These are phyloP conservation scores for Xylaria hypoxylon DNA, from an alignment of 2,329 filamentous ascomycete species.

Conservation along the genomic window DNA sequence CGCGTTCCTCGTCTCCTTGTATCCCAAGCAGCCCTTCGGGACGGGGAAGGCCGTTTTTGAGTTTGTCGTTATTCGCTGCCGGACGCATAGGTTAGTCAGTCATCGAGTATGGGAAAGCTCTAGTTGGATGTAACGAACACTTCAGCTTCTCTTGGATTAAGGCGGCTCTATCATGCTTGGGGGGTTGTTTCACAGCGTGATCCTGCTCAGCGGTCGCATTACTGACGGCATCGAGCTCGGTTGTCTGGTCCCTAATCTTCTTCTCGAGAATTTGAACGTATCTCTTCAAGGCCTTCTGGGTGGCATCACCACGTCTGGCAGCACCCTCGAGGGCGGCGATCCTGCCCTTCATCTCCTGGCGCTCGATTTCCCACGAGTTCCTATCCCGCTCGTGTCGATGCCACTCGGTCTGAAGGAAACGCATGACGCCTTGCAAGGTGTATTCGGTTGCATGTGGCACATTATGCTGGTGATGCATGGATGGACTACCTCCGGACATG, in stretches of 20 bases:
- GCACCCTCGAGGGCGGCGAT: conserved; percentile 96
- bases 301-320: conserved; percentile 83
- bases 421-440: conserved; percentile 86
- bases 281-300: conserved; percentile 89
- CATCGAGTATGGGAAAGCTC: background rate
- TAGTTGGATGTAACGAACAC: conserved; percentile 55
- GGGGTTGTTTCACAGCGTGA: conserved; percentile 59
- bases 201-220: conserved; percentile 56
- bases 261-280: conserved; percentile 91
- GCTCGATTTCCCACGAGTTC: conserved; percentile 99
- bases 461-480: conserved; percentile 56
- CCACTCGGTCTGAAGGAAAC: conserved; percentile 99
- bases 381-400: conserved; percentile 97
- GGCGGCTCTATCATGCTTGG: conserved; percentile 59
- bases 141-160: conserved; percentile 68
- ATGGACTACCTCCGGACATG: conserved; percentile 48
- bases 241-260: conserved; percentile 85
- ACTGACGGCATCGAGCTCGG: conserved; percentile 71
- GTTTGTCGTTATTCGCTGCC: conserved; percentile 58
- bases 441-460: conserved; percentile 71
- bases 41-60: conserved; percentile 54
- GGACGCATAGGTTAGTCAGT: conserved; percentile 35
- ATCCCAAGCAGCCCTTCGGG: conserved; percentile 54
- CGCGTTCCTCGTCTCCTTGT: conserved; percentile 56
- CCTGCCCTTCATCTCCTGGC: conserved; percentile 97